Evolutionary conservation across 352 stramenopile species (phyloP), one percentile per base, ranked within the genome.

Genomic region (Chrysophaeum taylorii): DNA sequence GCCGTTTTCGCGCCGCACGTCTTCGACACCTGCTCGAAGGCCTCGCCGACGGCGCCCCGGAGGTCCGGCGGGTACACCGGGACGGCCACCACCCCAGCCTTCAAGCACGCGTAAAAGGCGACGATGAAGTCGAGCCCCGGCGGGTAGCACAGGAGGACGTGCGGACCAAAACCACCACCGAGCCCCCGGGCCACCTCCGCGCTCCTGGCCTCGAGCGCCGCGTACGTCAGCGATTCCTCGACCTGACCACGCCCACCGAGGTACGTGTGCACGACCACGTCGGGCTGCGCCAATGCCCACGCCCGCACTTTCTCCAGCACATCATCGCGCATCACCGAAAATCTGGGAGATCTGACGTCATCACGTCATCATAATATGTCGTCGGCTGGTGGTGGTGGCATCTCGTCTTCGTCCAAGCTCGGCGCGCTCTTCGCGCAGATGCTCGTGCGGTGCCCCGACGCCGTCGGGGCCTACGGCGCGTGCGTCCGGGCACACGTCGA

Each of bases 51-150:
- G 7, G 5, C 23, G 62, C 95, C 92, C 36, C 86, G 80, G 0
- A 94, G 95, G 79, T 98, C 92, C 77, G 83, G 80, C 45, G 87
- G 87, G 76, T 93, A 95, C n/a, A 90, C 84, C 0, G 93, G 93
- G 1, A 98, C 93, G 0, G 92, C 92, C 7, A 98, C 86, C 23
- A 97, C 77, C 37, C 90, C 89, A 18, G 87, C 87, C 25, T 88
- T 89, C 29, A 99, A 73, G 77, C 94, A 99, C 0, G 91, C 93
- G 16, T 99, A 72, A 73, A 99, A 99, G 0, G 92, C 83, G 33
- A 98, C 80, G 35, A 98, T 96, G 72, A 99, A 99, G 64, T 98
- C 91, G 14, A 98, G 82, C 0, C 87, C 93, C 12, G 96, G 96
- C 35, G 94, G 92, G 75, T 98, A 99, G 35, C 98, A 93, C 29